Evolutionary conservation across 179 eudicot genomes (phyloP).

Genomic region (Corrigiola litoralis): DNA sequence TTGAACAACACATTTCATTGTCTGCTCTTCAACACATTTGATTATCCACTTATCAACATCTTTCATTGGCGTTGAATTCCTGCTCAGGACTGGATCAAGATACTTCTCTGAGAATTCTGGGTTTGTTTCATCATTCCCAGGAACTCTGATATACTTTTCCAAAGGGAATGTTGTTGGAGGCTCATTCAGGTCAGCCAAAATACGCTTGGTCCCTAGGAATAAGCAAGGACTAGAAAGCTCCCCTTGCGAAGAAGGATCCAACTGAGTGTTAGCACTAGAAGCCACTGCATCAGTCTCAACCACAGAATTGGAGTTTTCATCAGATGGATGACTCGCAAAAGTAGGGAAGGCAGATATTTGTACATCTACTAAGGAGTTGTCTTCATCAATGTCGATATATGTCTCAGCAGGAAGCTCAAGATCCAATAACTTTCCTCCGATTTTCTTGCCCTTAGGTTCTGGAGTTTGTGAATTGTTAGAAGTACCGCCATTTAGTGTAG

Average conservation of each 20-base stretch:
- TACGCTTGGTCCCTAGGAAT: not conserved
- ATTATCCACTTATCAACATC: slow-evolving; percentile 3
- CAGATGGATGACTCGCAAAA: slow-evolving; percentile 9
- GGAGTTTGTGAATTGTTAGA: not conserved
- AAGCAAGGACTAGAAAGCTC: not conserved
- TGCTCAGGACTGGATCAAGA: not conserved
- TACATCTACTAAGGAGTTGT: slow-evolving; percentile 13
- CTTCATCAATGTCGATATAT: slow-evolving; percentile 32
- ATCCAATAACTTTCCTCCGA: slow-evolving; percentile 32
- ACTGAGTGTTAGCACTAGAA: slow-evolving; percentile 1
- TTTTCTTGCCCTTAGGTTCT: slow-evolving; percentile 21
- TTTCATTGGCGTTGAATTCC: not conserved
- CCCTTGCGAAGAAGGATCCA: slow-evolving; percentile 12
- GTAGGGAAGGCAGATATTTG: not conserved
- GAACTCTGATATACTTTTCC: not conserved
- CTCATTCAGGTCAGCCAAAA: slow-evolving; percentile 25
- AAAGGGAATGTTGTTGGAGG: not conserved
- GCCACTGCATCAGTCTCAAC: slow-evolving; percentile 10
- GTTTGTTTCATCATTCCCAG: not conserved
- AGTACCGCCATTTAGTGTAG: not conserved
- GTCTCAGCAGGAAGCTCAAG: slow-evolving; percentile 43
- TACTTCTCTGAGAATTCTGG: not conserved
- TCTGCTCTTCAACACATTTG: no score
- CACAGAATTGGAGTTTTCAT: not conserved
- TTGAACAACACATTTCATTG: not conserved